A percentile compares a stretch with the other conserved stretches of the same genome.
Evolutionary conservation across 371 early-diverging fungal genomes (phyloP).

Genomic region (Zychaea mexicana): DNA sequence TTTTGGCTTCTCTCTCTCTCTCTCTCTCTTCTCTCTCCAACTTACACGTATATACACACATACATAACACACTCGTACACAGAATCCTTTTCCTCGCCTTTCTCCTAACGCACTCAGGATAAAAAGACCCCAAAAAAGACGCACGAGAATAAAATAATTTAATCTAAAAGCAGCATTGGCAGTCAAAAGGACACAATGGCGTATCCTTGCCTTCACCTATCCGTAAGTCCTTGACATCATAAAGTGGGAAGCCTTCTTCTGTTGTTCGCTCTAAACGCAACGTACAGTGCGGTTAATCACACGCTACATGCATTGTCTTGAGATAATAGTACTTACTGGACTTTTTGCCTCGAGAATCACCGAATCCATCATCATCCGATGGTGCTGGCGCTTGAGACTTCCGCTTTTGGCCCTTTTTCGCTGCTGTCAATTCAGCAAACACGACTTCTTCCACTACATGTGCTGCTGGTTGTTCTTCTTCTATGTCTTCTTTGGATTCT

Average conservation of each 20-base stretch:
- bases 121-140: too few relatives aligned
- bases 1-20: too few relatives aligned
- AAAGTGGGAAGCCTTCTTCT: slow-evolving; percentile 56
- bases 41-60: too few relatives aligned
- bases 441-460: slow-evolving; percentile 44
- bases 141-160: background rate
- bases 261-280: slow-evolving; percentile 41
- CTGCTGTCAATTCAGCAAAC: slow-evolving; percentile 50
- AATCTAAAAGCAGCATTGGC: slow-evolving; percentile 44
- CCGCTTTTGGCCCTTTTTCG: slow-evolving; percentile 29
- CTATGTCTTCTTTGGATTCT: slow-evolving; percentile 12
- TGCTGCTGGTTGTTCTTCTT: slow-evolving; percentile 16
- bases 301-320: background rate
- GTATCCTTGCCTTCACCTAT: slow-evolving; percentile 44
- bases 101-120: too few relatives aligned
- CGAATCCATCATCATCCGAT: slow-evolving; percentile 32
- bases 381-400: slow-evolving; percentile 24
- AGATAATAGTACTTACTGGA: slow-evolving; percentile 30
- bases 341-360: slow-evolving; percentile 51
- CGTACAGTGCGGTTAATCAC: too few relatives aligned
- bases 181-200: slow-evolving; percentile 53
- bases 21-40: too few relatives aligned
- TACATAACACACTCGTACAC: too few relatives aligned
- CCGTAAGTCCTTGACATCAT: slow-evolving; percentile 50
- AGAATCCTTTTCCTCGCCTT: too few relatives aligned